These are phyloP conservation scores for Buddleja alternifolia DNA, from an alignment of 257 asterid species.

Conservation along the genomic window DNA sequence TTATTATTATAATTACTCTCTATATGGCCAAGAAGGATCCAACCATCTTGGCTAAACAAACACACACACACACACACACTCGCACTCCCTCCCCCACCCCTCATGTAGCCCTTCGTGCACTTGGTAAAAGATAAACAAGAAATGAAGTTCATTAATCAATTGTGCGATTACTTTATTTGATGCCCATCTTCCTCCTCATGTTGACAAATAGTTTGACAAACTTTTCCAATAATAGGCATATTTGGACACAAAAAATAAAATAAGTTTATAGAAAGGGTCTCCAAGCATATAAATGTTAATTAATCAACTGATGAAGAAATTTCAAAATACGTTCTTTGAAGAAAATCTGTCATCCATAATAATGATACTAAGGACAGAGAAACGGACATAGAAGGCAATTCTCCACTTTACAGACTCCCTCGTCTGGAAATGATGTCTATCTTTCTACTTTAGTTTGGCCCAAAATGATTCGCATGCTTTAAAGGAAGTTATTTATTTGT, in stretches of 20 bases:
- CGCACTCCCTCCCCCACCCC: background rate
- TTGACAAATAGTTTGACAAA: background rate
- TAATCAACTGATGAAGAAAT: constrained; percentile 17
- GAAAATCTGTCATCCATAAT: no score
- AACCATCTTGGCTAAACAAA: background rate
- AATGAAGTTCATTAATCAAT: no score
- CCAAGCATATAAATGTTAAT: background rate
- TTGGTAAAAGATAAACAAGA: no score
- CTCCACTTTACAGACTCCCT: background rate
- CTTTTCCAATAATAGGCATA: no score
- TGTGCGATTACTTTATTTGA: no score
- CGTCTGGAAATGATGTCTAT: no score
- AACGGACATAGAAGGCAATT: background rate
- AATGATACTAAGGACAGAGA: background rate
- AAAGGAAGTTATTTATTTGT: no score
- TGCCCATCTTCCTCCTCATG: constrained; percentile 12
- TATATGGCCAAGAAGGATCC: background rate
- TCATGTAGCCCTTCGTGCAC: background rate
- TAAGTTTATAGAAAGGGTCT: background rate
- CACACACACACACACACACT: no score
- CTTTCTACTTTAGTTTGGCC: no score
- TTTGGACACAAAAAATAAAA: no score
- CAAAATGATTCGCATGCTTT: no score
- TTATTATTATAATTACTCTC: background rate
- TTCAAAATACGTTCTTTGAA: background rate